These are phyloP conservation scores for Gracilaria domingensis DNA, from an alignment of 23 red algal genomes.

Conservation along the genomic window DNA sequence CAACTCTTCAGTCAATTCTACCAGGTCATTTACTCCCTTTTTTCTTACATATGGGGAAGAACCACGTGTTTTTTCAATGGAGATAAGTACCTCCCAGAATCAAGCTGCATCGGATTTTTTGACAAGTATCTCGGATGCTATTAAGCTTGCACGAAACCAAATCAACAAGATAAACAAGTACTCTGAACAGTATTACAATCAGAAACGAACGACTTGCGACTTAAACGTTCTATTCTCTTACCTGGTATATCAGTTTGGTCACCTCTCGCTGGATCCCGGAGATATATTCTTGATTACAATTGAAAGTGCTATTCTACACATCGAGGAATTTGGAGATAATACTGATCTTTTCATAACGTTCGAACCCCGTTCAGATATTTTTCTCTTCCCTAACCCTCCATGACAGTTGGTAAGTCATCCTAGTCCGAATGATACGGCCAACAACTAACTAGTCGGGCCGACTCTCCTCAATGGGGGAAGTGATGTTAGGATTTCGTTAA, in stretches of 20 bases:
- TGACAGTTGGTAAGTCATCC: background rate
- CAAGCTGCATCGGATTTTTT: background rate
- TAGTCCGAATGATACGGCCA: background rate
- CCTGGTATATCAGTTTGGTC: background rate
- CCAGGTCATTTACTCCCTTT: background rate
- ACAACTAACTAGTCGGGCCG: background rate
- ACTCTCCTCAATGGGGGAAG: no score
- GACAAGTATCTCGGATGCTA: background rate
- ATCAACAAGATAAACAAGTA: no score
- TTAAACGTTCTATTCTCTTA: background rate
- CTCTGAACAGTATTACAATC: background rate
- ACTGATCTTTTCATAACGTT: no score
- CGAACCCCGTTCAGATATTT: background rate
- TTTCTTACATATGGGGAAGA: slow-evolving; percentile 27
- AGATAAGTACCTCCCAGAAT: background rate
- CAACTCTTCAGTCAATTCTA: slow-evolving; percentile 1
- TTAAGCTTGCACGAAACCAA: no score
- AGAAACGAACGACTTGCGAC: background rate
- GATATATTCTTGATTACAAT: no score
- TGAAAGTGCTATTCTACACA: no score
- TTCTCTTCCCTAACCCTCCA: background rate
- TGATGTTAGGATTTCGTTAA: no score
- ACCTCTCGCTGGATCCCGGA: no score
- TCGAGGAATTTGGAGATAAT: no score
- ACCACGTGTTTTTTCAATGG: background rate